Conservation (phyloP, 1,284 basidiomycete species). For the Pascua guehoae region DNA sequence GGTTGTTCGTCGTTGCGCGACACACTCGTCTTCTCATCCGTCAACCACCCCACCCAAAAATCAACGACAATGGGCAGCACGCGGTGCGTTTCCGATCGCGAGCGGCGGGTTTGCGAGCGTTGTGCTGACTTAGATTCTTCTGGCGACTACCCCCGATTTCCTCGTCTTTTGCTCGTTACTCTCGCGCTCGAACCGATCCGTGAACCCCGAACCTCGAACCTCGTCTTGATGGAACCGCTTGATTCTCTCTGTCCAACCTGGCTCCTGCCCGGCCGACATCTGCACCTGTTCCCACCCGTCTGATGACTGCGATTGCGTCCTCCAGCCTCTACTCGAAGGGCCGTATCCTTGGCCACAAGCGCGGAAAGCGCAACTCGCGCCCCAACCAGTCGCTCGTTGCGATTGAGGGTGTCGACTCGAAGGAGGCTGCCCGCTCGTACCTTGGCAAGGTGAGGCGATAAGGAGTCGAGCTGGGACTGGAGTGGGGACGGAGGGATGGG, state of each 20-base stretch:
- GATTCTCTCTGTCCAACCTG: too few relatives aligned
- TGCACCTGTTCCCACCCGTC: neutral
- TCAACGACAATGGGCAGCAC: neutral
- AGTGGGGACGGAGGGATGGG: neutral
- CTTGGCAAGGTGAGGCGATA: conserved; percentile 80
- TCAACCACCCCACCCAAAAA: neutral
- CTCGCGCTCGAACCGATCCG: neutral
- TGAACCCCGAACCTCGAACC: neutral
- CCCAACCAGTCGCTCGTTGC: conserved; percentile 95
- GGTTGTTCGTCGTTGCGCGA: too few relatives aligned
- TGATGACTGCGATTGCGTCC: neutral
- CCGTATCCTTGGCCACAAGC: conserved; percentile 96
- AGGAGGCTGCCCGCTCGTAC: conserved; percentile 96
- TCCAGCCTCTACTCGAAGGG: conserved; percentile 90
- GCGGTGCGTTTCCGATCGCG: neutral
- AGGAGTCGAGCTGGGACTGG: neutral
- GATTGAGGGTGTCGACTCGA: conserved; percentile 92
- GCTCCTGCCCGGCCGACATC: neutral
- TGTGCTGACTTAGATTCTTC: neutral
- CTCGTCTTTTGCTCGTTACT: neutral
- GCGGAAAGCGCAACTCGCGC: conserved; percentile 91
- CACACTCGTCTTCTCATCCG: neutral
- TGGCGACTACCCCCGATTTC: neutral
- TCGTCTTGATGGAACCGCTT: neutral
- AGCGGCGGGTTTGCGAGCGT: neutral